Percentiles rank a stretch among this genome's conserved stretches.
These are phyloP conservation scores for Wickerhamiella galacta DNA, from an alignment of 805 yeast species.

Conservation along the genomic window DNA sequence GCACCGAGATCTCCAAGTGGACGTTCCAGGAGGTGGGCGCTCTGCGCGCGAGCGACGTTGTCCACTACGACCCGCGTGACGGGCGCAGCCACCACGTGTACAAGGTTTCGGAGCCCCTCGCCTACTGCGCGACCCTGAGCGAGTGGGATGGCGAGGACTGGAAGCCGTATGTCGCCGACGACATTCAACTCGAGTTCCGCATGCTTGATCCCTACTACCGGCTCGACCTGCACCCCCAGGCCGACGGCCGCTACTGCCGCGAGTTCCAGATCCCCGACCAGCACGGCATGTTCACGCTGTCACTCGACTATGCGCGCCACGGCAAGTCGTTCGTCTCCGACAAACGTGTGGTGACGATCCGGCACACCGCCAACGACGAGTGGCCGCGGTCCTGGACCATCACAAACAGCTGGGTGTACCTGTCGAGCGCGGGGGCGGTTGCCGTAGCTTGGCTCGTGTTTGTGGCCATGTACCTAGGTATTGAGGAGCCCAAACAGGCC, in stretches of 20 bases:
- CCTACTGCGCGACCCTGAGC: conserved; percentile 31
- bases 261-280: conserved; percentile 76
- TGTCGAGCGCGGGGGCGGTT: conserved; percentile 54
- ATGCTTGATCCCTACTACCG: conserved; percentile 95
- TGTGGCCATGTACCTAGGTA: conserved; percentile 43
- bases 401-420: conserved; percentile 82
- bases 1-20: conserved; percentile 42
- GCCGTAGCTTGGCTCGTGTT: conserved; percentile 63
- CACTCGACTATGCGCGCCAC: conserved; percentile 56
- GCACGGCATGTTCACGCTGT: conserved; percentile 89
- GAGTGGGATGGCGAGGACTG: conserved; percentile 39
- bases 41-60: conserved; percentile 36
- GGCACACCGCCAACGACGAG: conserved; percentile 93
- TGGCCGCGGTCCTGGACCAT: conserved; percentile 86
- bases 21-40: conserved; percentile 52
- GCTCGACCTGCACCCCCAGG: conserved; percentile 34
- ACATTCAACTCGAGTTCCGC: conserved; percentile 65
- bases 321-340: conserved; percentile 58
- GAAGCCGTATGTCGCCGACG: conserved; percentile 47
- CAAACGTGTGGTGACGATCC: conserved; percentile 56
- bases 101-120: conserved; percentile 57
- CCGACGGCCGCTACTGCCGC: conserved; percentile 29
- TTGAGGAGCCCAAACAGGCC: conserved; percentile 8
- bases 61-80: conserved; percentile 34
- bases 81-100: conserved; percentile 29